Percentiles rank a stretch among this genome's conserved stretches.
Conservation (phyloP, 2,329 filamentous ascomycete genomes). For the Biscogniauxia mediterranea region DNA sequence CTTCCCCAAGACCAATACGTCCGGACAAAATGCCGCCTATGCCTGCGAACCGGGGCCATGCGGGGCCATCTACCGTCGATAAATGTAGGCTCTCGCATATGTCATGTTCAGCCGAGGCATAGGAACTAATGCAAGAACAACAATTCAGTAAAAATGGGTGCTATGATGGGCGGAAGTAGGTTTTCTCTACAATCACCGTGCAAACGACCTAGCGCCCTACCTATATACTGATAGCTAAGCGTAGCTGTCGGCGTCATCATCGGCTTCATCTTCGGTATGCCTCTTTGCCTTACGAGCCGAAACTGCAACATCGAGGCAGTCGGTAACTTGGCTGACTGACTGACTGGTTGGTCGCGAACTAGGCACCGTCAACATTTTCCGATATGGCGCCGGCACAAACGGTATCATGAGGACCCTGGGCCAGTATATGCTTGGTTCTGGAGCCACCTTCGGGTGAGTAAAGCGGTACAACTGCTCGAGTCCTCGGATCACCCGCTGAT, state of each 20-base stretch:
- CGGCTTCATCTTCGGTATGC: slow-evolving; percentile 90
- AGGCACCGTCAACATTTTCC: slow-evolving; percentile 93
- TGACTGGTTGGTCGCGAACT: background rate
- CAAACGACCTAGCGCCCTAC: background rate
- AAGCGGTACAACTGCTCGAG: background rate
- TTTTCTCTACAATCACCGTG: slow-evolving; percentile 22
- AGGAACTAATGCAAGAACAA: slow-evolving; percentile 27
- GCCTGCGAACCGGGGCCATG: slow-evolving; percentile 48
- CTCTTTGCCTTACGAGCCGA: background rate
- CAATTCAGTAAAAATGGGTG: slow-evolving; percentile 87
- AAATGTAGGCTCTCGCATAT: slow-evolving; percentile 52
- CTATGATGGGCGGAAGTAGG: slow-evolving; percentile 97
- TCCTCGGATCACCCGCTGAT: slow-evolving; percentile 15
- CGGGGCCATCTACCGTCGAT: slow-evolving; percentile 66
- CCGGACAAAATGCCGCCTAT: slow-evolving; percentile 50
- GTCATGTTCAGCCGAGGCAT: slow-evolving; percentile 6
- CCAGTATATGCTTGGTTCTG: slow-evolving; percentile 95
- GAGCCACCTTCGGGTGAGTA: slow-evolving; percentile 88
- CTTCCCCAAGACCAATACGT: too few relatives aligned
- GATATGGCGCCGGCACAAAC: slow-evolving; percentile 89
- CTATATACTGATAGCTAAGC: slow-evolving; percentile 12
- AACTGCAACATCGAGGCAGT: too few relatives aligned
- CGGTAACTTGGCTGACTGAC: background rate
- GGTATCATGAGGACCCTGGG: slow-evolving; percentile 92
- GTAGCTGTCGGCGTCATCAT: slow-evolving; percentile 92